Evolutionary conservation across 192 early-diverging fungal genomes (phyloP).

Genomic region (Globomyces pollinis-pini): DNA sequence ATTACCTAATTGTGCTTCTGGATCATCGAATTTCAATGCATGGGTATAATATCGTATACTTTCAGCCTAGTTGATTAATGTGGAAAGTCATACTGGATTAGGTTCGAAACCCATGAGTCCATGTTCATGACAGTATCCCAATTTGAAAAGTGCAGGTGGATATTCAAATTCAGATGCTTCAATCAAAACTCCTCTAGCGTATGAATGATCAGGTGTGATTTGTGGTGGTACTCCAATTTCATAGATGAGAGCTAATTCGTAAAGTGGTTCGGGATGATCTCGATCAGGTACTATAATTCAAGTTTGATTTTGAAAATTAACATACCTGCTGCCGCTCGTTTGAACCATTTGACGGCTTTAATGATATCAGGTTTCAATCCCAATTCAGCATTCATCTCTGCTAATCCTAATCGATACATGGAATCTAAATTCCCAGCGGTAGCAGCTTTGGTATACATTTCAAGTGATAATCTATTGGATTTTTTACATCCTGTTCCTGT

Average conservation of each 20-base stretch:
- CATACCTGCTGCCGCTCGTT: conserved; percentile 62
- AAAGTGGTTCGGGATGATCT: conserved; percentile 59
- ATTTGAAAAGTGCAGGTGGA: conserved; percentile 59
- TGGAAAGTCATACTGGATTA: conserved; percentile 42
- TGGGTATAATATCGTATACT: conserved; percentile 66
- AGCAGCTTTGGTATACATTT: conserved; percentile 67
- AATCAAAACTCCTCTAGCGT: conserved; percentile 50
- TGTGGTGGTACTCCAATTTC: conserved; percentile 56
- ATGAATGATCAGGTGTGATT: conserved; percentile 24
- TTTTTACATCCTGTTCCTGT: conserved; percentile 54
- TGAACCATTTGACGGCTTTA: conserved; percentile 73
- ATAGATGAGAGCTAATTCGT: conserved; percentile 66
- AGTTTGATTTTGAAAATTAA: no score
- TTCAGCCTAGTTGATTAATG: conserved; percentile 21
- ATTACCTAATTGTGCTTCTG: conserved; percentile 72
- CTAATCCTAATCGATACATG: conserved; percentile 65
- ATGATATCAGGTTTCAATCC: conserved; percentile 55
- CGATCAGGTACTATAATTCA: conserved; percentile 43
- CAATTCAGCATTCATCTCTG: conserved; percentile 67
- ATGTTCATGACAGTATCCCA: conserved; percentile 72
- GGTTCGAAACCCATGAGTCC: conserved; percentile 55
- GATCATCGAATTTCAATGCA: conserved; percentile 57
- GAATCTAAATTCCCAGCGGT: conserved; percentile 56
- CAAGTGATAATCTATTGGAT: conserved; percentile 46
- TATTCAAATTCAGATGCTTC: conserved; percentile 61